These are phyloP conservation scores for Aspergillus pseudoglaucus DNA, from an alignment of 2,329 filamentous ascomycete genomes.

Conservation along the genomic window DNA sequence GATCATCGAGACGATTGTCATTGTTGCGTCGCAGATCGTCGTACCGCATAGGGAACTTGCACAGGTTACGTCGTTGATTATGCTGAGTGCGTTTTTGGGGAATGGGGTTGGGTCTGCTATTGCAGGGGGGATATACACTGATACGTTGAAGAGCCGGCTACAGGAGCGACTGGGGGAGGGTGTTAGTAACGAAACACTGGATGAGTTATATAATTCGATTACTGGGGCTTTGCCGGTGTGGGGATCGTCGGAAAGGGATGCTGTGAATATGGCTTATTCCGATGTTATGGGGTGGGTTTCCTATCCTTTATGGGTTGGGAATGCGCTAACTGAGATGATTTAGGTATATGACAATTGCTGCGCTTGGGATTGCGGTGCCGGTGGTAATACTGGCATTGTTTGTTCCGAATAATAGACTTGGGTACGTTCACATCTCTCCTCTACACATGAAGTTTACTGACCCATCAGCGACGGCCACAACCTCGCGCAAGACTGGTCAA, in stretches of 20 bases:
- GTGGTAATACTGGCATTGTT: slow-evolving; percentile 21
- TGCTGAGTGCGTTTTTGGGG: slow-evolving; percentile 38
- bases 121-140: slow-evolving; percentile 47
- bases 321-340: slow-evolving; percentile 5
- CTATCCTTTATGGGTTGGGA: neutral
- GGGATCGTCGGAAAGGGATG: slow-evolving; percentile 36
- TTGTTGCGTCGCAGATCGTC: slow-evolving; percentile 42
- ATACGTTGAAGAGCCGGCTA: slow-evolving; percentile 36
- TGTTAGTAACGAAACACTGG: slow-evolving; percentile 25
- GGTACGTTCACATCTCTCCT: slow-evolving; percentile 9
- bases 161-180: slow-evolving; percentile 29
- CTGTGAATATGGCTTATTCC: slow-evolving; percentile 38
- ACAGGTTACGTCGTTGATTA: slow-evolving; percentile 43
- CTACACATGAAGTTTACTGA: slow-evolving; percentile 2
- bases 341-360: slow-evolving; percentile 25
- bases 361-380: slow-evolving; percentile 21
- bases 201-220: slow-evolving; percentile 42
- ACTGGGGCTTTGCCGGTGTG: slow-evolving; percentile 35
- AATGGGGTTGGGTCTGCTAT: slow-evolving; percentile 33
- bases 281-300: slow-evolving; percentile 21
- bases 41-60: slow-evolving; percentile 43
- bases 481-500: slow-evolving; percentile 8
- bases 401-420: slow-evolving; percentile 21
- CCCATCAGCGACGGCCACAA: slow-evolving; percentile 15
- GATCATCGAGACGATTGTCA: slow-evolving; percentile 38